Percentiles rank a stretch among this genome's conserved stretches.
Conservation (phyloP, 805 yeast species). For the Teunomyces atbi region DNA sequence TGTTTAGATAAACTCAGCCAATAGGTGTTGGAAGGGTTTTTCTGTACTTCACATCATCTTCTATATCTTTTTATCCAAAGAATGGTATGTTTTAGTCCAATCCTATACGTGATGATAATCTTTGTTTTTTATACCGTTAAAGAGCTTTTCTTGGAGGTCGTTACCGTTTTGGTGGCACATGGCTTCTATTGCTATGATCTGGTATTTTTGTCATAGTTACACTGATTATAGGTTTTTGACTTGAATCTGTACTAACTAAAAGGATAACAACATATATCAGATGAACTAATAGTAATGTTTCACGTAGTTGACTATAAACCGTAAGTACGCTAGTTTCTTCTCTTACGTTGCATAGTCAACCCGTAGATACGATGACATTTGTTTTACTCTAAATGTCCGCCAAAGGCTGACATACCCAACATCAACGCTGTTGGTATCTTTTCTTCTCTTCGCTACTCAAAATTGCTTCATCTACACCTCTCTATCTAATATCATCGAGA, state of each 20-base stretch:
- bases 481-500: neutral
- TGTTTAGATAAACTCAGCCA: neutral
- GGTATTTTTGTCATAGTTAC: conserved; percentile 86
- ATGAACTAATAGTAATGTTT: neutral
- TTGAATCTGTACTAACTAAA: conserved; percentile 2
- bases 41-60: too few relatives aligned
- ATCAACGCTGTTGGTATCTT: neutral
- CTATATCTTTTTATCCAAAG: neutral
- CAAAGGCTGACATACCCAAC: too few relatives aligned
- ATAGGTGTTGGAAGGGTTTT: conserved; percentile 1
- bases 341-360: neutral
- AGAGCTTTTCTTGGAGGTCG: conserved; percentile 38
- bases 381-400: too few relatives aligned
- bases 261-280: neutral
- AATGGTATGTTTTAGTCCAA: conserved; percentile 1
- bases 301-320: too few relatives aligned
- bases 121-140: conserved; percentile 30
- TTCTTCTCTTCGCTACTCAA: neutral
- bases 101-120: conserved; percentile 33
- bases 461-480: neutral
- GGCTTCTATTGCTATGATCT: conserved; percentile 50
- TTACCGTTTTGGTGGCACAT: conserved; percentile 54
- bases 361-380: too few relatives aligned
- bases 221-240: conserved; percentile 48
- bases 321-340: too few relatives aligned